phyloP scores from a whole-genome alignment of 768 basidiomycete species.

The Naganishia friedmannii region DNA sequence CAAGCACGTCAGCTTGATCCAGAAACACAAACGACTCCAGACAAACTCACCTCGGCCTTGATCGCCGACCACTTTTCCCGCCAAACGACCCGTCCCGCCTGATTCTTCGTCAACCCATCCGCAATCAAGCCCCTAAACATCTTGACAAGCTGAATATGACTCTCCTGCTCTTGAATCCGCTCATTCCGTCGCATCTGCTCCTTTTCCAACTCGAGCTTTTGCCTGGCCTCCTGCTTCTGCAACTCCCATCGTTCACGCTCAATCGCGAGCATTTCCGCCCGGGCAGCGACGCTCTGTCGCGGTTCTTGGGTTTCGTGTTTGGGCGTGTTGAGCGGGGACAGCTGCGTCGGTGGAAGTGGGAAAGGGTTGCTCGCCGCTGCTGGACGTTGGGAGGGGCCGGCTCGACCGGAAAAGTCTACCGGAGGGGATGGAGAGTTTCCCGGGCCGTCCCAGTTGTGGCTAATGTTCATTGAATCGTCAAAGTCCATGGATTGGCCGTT shows the following conservation, averaged over 20 bases:
- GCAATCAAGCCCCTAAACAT: conserved; percentile 10
- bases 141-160: conserved; percentile 13
- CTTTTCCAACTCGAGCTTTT: conserved; percentile 23
- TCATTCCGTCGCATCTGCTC: conserved; percentile 23
- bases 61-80: conserved; percentile 16
- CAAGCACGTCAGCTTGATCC: no score
- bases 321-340: not conserved
- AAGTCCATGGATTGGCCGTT: conserved; percentile 2
- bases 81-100: conserved; percentile 15
- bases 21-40: no score
- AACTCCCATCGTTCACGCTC: conserved; percentile 17
- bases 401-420: not conserved
- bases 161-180: conserved; percentile 1
- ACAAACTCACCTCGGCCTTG: conserved; percentile 1
- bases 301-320: not conserved
- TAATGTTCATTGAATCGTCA: not conserved
- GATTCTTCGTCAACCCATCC: conserved; percentile 10
- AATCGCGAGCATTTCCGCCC: not conserved
- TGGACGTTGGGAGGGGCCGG: not conserved
- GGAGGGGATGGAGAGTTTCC: not conserved
- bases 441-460: not conserved
- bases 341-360: not conserved
- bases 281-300: not conserved
- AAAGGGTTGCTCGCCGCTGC: not conserved
- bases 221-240: conserved; percentile 2